Evolutionary conservation across 2,329 filamentous ascomycete genomes (phyloP).

Genomic region (Fonsecaea nubica): DNA sequence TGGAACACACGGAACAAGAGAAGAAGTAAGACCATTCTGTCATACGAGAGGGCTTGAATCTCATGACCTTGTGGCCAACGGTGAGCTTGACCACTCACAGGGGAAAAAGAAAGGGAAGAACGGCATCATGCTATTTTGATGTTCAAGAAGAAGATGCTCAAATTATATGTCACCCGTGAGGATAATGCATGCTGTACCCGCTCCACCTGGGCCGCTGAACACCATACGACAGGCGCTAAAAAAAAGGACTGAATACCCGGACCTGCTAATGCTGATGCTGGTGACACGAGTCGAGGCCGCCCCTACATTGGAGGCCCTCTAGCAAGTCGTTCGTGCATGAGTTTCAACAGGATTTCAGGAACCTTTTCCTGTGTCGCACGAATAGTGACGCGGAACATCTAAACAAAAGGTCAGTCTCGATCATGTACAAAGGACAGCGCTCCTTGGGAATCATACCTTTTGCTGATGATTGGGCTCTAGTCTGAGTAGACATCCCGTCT

Average conservation of each 20-base stretch:
- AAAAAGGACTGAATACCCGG: background rate
- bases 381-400: slow-evolving; percentile 97
- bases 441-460: slow-evolving; percentile 68
- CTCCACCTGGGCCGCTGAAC: background rate
- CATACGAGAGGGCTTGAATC: background rate
- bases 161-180: slow-evolving; percentile 9
- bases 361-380: slow-evolving; percentile 92
- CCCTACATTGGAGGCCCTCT: slow-evolving; percentile 49
- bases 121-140: slow-evolving; percentile 3
- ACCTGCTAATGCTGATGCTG: slow-evolving; percentile 5
- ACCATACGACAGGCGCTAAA: background rate
- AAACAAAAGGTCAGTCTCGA: slow-evolving; percentile 28
- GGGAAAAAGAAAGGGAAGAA: background rate
- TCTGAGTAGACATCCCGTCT: slow-evolving; percentile 91
- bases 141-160: slow-evolving; percentile 8
- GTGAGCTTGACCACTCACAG: background rate
- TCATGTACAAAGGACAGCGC: background rate
- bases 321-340: slow-evolving; percentile 84
- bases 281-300: background rate
- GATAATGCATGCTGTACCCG: background rate
- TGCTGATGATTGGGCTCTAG: slow-evolving; percentile 93
- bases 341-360: slow-evolving; percentile 76
- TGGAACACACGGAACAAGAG: slow-evolving; percentile 18
- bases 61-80: background rate
- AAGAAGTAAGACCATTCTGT: slow-evolving; percentile 5